Conservation (phyloP, 106 monocot genomes). For the Amphibolis antarctica region DNA sequence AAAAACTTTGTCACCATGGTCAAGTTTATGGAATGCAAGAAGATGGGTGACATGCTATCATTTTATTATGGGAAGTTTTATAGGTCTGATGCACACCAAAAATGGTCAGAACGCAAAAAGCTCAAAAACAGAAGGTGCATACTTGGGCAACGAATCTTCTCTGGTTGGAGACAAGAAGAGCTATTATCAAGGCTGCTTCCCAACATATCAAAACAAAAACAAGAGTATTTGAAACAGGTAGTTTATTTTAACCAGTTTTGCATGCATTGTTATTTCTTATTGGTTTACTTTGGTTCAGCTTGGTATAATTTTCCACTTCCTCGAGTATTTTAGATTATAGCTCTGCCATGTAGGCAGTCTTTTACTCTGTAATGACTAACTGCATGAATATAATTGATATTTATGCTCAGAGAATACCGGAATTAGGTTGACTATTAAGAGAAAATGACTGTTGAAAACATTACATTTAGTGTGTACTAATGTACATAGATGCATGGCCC, state of each 20-base stretch:
- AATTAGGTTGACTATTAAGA: too few species aligned
- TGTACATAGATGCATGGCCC: too few species aligned
- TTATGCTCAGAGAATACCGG: too few species aligned
- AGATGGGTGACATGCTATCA: constrained; percentile 57
- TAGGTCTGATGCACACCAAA: constrained; percentile 51
- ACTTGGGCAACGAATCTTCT: constrained; percentile 61
- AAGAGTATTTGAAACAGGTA: constrained; percentile 60
- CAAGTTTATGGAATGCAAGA: constrained; percentile 47
- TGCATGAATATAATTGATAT: too few species aligned
- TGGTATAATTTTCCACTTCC: too few species aligned
- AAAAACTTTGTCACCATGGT: constrained; percentile 56
- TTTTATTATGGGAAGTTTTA: constrained; percentile 89
- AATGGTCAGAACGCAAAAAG: constrained; percentile 72
- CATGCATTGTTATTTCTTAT: neutral
- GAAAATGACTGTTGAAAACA: too few species aligned
- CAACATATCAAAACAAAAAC: constrained; percentile 18
- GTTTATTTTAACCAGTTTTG: neutral
- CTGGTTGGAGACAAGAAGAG: constrained; percentile 73
- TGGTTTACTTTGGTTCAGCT: neutral
- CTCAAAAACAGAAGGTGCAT: constrained; percentile 45
- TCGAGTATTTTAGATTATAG: too few species aligned
- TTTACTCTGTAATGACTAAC: neutral
- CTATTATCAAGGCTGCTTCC: constrained; percentile 46
- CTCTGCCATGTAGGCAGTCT: neutral
- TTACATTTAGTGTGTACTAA: too few species aligned